phyloP scores from a whole-genome alignment of 805 yeast species.

The Kodamaea neixiangensis region DNA sequence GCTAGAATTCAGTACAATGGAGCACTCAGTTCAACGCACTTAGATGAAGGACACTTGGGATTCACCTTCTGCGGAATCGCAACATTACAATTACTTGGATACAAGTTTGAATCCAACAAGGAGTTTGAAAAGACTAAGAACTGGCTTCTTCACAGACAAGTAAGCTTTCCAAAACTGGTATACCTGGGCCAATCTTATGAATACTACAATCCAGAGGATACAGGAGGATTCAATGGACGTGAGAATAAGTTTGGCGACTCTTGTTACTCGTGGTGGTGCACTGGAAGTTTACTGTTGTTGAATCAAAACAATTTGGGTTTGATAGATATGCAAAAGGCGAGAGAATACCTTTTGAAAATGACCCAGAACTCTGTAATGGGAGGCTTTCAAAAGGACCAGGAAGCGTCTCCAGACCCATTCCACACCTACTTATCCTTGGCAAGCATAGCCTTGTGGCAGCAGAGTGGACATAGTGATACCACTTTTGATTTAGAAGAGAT shows the following conservation, averaged over 20 bases:
- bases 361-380: slow-evolving; percentile 70
- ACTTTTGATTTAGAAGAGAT: slow-evolving; percentile 7
- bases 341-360: slow-evolving; percentile 46
- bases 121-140: slow-evolving; percentile 36
- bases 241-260: slow-evolving; percentile 84
- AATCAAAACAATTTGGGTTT: slow-evolving; percentile 25
- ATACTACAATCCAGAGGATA: slow-evolving; percentile 47
- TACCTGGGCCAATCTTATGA: slow-evolving; percentile 34
- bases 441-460: slow-evolving; percentile 40
- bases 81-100: slow-evolving; percentile 46
- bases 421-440: slow-evolving; percentile 68
- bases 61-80: slow-evolving; percentile 83
- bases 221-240: slow-evolving; percentile 86
- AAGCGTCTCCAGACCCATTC: slow-evolving; percentile 66
- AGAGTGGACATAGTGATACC: neutral
- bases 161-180: slow-evolving; percentile 34
- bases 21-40: slow-evolving; percentile 59
- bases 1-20: slow-evolving; percentile 53
- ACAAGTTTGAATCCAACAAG: slow-evolving; percentile 17
- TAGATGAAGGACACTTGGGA: slow-evolving; percentile 81
- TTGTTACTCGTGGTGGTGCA: slow-evolving; percentile 85
- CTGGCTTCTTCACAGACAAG: slow-evolving; percentile 71
- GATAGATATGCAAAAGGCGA: slow-evolving; percentile 36
- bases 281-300: slow-evolving; percentile 57
- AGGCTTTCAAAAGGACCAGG: slow-evolving; percentile 73